phyloP scores from a whole-genome alignment of 1,284 basidiomycete genomes.

The Caloboletus firmus region DNA sequence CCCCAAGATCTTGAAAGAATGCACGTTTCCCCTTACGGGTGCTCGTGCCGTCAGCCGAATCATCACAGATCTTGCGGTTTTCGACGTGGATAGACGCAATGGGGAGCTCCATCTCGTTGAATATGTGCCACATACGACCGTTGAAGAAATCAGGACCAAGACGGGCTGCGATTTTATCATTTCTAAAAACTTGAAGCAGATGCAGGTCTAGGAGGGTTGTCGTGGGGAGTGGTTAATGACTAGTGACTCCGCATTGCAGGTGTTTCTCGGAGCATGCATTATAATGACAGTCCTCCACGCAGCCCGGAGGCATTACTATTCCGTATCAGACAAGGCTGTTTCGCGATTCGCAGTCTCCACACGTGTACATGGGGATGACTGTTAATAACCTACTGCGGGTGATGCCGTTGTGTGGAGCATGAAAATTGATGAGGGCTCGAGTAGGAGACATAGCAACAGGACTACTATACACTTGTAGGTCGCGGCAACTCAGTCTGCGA shows the following conservation, averaged over 20 bases:
- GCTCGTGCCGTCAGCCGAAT: conserved; percentile 82
- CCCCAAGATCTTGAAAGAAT: conserved; percentile 81
- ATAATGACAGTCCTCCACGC: not conserved
- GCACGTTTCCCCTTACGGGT: conserved; percentile 84
- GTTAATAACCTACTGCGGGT: conserved; percentile 6
- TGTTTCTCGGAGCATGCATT: not conserved
- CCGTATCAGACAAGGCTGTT: not conserved
- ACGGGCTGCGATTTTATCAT: conserved; percentile 77
- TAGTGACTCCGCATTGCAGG: not conserved
- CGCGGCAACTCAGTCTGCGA: not conserved
- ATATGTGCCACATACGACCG: conserved; percentile 73
- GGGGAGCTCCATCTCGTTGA: conserved; percentile 77
- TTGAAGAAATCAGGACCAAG: conserved; percentile 82
- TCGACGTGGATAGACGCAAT: conserved; percentile 75
- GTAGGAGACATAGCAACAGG: conserved; percentile 11
- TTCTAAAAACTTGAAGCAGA: conserved; percentile 42
- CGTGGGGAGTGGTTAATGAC: conserved; percentile 4
- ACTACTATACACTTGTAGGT: not conserved
- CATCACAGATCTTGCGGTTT: conserved; percentile 89
- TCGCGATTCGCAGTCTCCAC: not conserved
- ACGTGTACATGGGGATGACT: conserved; percentile 8
- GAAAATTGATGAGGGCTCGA: conserved; percentile 14
- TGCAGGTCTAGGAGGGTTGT: conserved; percentile 20
- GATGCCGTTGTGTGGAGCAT: conserved; percentile 22
- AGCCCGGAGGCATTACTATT: not conserved